phyloP scores from a whole-genome alignment of 148 eudicot genomes.

The Diospyros lotus region DNA sequence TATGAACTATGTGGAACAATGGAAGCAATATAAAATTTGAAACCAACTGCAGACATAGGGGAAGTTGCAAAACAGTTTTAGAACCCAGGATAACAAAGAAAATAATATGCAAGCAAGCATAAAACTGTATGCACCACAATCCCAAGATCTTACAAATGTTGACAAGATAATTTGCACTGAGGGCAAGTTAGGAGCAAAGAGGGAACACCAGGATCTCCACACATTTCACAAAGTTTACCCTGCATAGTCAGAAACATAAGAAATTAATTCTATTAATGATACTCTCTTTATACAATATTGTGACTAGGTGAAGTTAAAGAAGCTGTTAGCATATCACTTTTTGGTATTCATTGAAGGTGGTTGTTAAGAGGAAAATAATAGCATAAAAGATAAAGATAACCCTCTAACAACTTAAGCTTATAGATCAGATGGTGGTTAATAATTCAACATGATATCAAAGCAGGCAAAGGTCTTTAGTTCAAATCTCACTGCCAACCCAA shows the following conservation, averaged over 20 bases:
- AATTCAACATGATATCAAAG: no score
- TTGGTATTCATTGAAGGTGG: not conserved
- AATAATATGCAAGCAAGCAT: not conserved
- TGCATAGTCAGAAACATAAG: slow-evolving; percentile 13
- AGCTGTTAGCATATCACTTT: not conserved
- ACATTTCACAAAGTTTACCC: slow-evolving; percentile 33
- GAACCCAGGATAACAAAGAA: not conserved
- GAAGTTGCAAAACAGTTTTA: not conserved
- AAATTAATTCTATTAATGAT: not conserved
- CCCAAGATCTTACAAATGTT: slow-evolving; percentile 29
- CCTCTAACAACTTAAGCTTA: no score
- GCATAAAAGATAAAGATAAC: no score
- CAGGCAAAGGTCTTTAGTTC: no score
- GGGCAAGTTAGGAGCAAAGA: slow-evolving; percentile 18
- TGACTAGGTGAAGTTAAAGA: not conserved
- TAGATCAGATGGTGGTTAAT: no score
- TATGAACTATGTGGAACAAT: not conserved
- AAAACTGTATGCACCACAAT: not conserved
- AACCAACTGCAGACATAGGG: not conserved
- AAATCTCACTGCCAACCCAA: no score
- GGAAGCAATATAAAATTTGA: not conserved
- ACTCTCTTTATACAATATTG: not conserved
- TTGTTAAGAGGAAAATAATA: no score
- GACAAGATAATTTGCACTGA: slow-evolving; percentile 23
- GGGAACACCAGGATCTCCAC: slow-evolving; percentile 31